Conservation (phyloP, 1,139 yeast species). For the Pichia norvegensis region DNA sequence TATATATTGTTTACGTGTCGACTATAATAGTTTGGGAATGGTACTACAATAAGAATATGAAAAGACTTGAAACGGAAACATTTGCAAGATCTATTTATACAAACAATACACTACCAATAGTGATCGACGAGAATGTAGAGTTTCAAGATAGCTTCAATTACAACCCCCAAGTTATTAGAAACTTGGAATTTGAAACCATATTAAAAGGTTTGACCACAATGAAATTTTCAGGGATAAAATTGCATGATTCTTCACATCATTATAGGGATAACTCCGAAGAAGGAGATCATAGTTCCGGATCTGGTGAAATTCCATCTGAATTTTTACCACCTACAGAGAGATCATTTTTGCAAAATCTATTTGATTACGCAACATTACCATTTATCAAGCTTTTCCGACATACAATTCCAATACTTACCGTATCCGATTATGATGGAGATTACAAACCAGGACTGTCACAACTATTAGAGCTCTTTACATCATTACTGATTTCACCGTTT, state of each 20-base stretch:
- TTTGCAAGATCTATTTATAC: constrained; percentile 22
- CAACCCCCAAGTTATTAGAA: constrained; percentile 24
- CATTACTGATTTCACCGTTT: constrained; percentile 19
- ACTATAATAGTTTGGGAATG: constrained; percentile 40
- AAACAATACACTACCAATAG: constrained; percentile 14
- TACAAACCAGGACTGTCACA: constrained; percentile 18
- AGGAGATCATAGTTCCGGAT: constrained; percentile 1
- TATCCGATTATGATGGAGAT: constrained; percentile 18
- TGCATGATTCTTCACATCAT: not conserved
- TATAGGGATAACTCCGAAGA: constrained; percentile 15
- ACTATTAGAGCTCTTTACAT: constrained; percentile 15
- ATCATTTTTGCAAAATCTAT: constrained; percentile 10
- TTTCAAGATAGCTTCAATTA: constrained; percentile 23
- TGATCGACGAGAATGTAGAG: constrained; percentile 20
- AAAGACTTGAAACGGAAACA: constrained; percentile 8
- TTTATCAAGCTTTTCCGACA: constrained; percentile 15
- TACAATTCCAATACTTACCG: constrained; percentile 21
- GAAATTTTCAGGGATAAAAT: constrained; percentile 12
- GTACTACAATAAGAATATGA: constrained; percentile 10
- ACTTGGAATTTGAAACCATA: constrained; percentile 23
- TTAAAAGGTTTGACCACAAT: constrained; percentile 19
- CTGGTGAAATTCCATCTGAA: constrained; percentile 14
- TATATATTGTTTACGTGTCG: constrained; percentile 49
- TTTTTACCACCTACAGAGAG: constrained; percentile 6
- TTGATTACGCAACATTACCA: constrained; percentile 16